A percentile compares a stretch with the other conserved stretches of the same genome.
These are phyloP conservation scores for Lumnitzera racemosa DNA, from an alignment of 345 rosid species.

Conservation along the genomic window DNA sequence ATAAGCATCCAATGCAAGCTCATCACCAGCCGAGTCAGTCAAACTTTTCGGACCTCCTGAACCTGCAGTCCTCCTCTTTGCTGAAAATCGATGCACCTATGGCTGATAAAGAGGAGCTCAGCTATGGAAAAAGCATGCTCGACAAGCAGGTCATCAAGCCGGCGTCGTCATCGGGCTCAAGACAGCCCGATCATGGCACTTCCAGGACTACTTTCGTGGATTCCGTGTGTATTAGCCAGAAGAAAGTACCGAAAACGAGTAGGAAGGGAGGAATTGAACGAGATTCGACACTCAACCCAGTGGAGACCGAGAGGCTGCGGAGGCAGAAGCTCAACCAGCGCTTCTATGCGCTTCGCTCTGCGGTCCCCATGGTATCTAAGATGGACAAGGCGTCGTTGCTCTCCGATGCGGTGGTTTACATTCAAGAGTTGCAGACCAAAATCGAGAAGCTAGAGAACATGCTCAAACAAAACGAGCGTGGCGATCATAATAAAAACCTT, in stretches of 20 bases:
- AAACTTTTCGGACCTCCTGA: no score
- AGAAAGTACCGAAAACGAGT: neutral
- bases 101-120: constrained; percentile 10
- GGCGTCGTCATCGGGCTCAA: constrained; percentile 31
- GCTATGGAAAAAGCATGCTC: neutral
- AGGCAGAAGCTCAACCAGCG: constrained; percentile 76
- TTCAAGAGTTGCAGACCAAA: constrained; percentile 51
- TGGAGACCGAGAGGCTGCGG: constrained; percentile 79
- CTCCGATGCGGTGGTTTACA: constrained; percentile 62
- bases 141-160: no score
- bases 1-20: no score
- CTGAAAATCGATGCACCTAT: constrained; percentile 10
- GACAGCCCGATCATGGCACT: constrained; percentile 5
- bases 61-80: constrained; percentile 5
- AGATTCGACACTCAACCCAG: constrained; percentile 46
- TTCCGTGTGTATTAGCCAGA: neutral
- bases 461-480: constrained; percentile 1
- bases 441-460: constrained; percentile 40
- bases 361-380: constrained; percentile 80
- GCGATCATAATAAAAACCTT: neutral
- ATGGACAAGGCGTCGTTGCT: constrained; percentile 89
- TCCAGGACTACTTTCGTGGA: neutral
- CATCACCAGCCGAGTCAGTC: no score
- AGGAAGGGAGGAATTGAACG: constrained; percentile 15
- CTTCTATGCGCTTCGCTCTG: constrained; percentile 70